phyloP scores from a whole-genome alignment of 2,329 filamentous ascomycete genomes.

The Pyrenophora seminiperda region DNA sequence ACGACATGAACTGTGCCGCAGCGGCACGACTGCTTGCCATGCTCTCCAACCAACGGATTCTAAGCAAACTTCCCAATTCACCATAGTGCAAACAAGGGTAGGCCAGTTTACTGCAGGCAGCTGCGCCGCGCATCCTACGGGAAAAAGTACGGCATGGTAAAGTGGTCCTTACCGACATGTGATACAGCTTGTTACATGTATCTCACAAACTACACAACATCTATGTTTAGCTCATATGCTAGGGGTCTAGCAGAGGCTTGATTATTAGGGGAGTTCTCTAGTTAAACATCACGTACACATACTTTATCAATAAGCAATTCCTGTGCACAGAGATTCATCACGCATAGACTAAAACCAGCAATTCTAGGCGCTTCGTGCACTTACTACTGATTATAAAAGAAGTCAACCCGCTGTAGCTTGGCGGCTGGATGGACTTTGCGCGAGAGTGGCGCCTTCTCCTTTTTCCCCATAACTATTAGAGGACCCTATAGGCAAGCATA shows the following conservation, averaged over 20 bases:
- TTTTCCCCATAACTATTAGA: background rate
- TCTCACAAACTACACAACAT: background rate
- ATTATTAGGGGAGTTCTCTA: background rate
- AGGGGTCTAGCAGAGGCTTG: background rate
- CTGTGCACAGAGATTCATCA: background rate
- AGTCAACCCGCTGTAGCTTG: background rate
- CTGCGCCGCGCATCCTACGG: background rate
- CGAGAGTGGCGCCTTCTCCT: background rate
- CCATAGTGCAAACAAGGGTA: too few relatives aligned
- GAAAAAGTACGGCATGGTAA: background rate
- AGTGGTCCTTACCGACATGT: background rate
- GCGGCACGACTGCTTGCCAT: too few relatives aligned
- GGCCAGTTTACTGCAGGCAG: background rate
- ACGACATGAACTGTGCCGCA: too few relatives aligned
- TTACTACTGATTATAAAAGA: background rate
- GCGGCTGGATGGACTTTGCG: background rate
- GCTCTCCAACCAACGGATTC: too few relatives aligned
- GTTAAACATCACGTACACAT: background rate
- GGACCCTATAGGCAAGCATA: background rate
- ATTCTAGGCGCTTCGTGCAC: background rate
- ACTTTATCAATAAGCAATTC: background rate
- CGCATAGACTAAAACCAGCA: background rate
- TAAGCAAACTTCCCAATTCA: too few relatives aligned
- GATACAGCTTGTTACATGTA: background rate
- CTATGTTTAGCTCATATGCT: background rate